A percentile compares a stretch with the other conserved stretches of the same genome.
phyloP scores from a whole-genome alignment of 2,329 filamentous ascomycete genomes.

The Fusarium miscanthi region DNA sequence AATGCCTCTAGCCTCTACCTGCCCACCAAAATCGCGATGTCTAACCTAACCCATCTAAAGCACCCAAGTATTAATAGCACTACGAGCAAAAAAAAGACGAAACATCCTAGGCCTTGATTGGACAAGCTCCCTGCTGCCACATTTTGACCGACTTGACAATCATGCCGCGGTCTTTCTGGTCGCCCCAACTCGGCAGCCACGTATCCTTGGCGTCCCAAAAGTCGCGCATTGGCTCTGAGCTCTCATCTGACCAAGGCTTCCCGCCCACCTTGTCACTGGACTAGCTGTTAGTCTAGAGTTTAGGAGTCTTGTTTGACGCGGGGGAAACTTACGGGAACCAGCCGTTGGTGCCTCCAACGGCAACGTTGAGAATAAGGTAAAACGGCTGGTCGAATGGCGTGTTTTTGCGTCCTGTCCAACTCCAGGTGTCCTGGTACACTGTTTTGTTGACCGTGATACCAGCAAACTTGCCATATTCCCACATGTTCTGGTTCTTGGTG shows the following conservation, averaged over 20 bases:
- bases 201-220: slow-evolving; percentile 53
- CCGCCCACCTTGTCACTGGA: slow-evolving; percentile 52
- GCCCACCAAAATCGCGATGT: too few relatives aligned
- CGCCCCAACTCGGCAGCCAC: slow-evolving; percentile 56
- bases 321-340: slow-evolving; percentile 53
- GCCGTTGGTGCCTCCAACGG: slow-evolving; percentile 59
- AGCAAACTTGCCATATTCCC: slow-evolving; percentile 54
- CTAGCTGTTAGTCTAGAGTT: too few relatives aligned
- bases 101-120: not conserved
- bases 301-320: too few relatives aligned
- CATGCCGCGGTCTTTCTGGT: slow-evolving; percentile 51
- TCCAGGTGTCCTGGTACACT: slow-evolving; percentile 56
- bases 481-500: slow-evolving; percentile 47
- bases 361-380: slow-evolving; percentile 62
- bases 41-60: too few relatives aligned
- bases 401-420: slow-evolving; percentile 49
- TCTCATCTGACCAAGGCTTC: slow-evolving; percentile 58
- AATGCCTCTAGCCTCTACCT: too few relatives aligned
- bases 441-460: slow-evolving; percentile 54
- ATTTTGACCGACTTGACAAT: slow-evolving; percentile 57
- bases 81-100: too few relatives aligned
- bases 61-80: too few relatives aligned
- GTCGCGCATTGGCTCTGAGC: slow-evolving; percentile 51
- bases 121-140: slow-evolving; percentile 53
- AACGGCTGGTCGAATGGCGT: slow-evolving; percentile 63